Evolutionary conservation across 2,329 filamentous ascomycete genomes (phyloP).

Genomic region (Macroventuria anomochaeta): DNA sequence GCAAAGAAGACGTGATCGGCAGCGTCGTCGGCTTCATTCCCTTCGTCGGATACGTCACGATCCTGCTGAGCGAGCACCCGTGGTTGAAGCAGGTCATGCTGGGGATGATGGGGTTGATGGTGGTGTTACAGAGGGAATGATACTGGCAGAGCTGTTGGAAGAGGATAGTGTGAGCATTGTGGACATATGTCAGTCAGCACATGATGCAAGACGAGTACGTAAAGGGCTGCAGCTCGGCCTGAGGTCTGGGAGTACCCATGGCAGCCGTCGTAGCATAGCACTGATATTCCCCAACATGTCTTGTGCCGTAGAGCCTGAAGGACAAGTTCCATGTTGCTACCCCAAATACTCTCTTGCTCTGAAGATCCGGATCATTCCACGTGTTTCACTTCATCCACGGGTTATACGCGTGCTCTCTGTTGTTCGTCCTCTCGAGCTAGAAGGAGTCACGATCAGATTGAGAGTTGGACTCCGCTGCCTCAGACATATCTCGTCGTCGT

Average conservation of each 20-base stretch:
- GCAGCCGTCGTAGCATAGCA: slow-evolving; percentile 5
- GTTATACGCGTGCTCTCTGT: no score
- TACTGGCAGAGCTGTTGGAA: background rate
- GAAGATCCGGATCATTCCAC: no score
- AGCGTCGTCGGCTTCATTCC: slow-evolving; percentile 92
- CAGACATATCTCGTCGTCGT: no score
- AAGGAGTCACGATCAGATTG: no score
- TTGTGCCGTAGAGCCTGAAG: no score
- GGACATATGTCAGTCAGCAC: background rate
- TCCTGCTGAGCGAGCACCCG: slow-evolving; percentile 91
- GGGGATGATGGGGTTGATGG: slow-evolving; percentile 92
- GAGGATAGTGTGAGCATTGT: background rate
- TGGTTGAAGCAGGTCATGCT: slow-evolving; percentile 97
- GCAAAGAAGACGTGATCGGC: slow-evolving; percentile 85
- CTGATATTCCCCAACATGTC: no score
- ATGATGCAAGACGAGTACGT: background rate
- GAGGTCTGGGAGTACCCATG: background rate
- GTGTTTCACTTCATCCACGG: no score
- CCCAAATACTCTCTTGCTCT: no score
- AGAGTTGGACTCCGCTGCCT: no score
- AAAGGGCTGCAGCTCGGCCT: background rate
- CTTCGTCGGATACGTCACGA: slow-evolving; percentile 96
- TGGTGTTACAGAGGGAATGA: slow-evolving; percentile 90
- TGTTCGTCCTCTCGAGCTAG: no score
- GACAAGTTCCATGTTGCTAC: no score